Percentiles rank a stretch among this genome's conserved stretches.
These are phyloP conservation scores for Annona cherimola DNA, from an alignment of 164 flowering plant species.

Conservation along the genomic window DNA sequence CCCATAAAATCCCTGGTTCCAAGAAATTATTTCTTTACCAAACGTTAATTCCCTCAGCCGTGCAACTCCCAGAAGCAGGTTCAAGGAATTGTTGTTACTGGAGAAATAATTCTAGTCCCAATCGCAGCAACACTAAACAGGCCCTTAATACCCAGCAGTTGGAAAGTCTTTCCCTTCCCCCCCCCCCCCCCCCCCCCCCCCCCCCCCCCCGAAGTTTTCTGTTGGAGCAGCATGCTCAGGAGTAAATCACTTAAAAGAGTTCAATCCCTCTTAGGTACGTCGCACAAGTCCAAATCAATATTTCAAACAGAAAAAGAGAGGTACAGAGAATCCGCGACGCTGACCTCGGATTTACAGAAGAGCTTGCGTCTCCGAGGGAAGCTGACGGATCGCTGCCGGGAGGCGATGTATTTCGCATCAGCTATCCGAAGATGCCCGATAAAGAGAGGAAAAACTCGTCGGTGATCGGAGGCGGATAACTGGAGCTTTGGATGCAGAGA, in stretches of 20 bases:
- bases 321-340: neutral
- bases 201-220: neutral
- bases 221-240: neutral
- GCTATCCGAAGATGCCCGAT: neutral
- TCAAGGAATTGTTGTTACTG: too few relatives aligned
- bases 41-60: too few relatives aligned
- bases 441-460: neutral
- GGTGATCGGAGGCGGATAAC: neutral
- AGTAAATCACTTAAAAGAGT: neutral
- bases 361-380: slow-evolving; percentile 4
- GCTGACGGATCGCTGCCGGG: neutral
- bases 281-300: neutral
- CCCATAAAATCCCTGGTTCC: too few relatives aligned
- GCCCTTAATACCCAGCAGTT: neutral
- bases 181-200: too few relatives aligned
- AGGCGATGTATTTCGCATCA: neutral
- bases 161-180: too few relatives aligned
- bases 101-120: neutral
- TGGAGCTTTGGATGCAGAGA: neutral
- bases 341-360: slow-evolving; percentile 14
- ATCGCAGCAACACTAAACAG: neutral
- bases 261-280: neutral
- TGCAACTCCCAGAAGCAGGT: too few relatives aligned
- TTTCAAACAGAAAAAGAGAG: neutral
- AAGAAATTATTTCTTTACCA: too few relatives aligned